phyloP scores from a whole-genome alignment of 2,329 filamentous ascomycete species.

The Periconia sp. region DNA sequence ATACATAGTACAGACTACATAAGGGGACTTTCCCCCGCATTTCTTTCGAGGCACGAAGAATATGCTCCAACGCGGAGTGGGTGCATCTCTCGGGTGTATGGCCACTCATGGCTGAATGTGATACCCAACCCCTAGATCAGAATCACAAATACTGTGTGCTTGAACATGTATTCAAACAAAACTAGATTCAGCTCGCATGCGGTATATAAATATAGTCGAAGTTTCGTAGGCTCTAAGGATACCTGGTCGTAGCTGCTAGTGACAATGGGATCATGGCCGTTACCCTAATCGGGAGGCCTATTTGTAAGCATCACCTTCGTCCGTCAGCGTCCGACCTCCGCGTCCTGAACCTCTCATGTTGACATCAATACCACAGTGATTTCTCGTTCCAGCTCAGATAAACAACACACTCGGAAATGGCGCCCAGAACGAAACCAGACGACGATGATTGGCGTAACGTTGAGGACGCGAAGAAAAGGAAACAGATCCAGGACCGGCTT shows the following conservation, averaged over 20 bases:
- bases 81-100: not conserved
- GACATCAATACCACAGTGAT: not conserved
- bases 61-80: not conserved
- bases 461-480: conserved; percentile 40
- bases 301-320: not conserved
- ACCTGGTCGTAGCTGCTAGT: no score
- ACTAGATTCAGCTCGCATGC: no score
- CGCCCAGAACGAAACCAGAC: conserved; percentile 21
- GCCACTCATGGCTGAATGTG: no score
- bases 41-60: not conserved
- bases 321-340: not conserved
- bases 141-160: no score
- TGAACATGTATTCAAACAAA: no score
- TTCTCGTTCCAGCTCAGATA: not conserved
- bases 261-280: no score
- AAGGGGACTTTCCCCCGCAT: not conserved
- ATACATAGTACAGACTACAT: not conserved
- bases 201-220: no score
- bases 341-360: not conserved
- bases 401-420: conserved; percentile 11
- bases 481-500: conserved; percentile 45
- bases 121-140: no score
- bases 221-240: no score
- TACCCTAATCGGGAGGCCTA: not conserved
- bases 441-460: conserved; percentile 39